A percentile compares a stretch with the other conserved stretches of the same genome.
Evolutionary conservation across 2,329 filamentous ascomycete genomes (phyloP).

Genomic region (Verticillium klebahnii): DNA sequence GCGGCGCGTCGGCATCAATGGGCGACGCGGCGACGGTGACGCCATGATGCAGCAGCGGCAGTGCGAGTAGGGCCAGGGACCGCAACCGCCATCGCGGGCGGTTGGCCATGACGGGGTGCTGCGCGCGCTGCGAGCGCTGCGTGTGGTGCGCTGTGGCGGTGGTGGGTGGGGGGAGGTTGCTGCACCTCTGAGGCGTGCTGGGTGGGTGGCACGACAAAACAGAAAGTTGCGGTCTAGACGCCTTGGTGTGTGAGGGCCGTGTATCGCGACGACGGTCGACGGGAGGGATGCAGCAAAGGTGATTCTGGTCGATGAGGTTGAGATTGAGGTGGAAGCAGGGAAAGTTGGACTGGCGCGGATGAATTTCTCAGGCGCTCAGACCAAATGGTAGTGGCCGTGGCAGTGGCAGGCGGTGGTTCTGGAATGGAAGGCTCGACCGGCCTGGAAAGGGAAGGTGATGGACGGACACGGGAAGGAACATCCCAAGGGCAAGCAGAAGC

Average conservation of each 20-base stretch:
- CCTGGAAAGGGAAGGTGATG: background rate
- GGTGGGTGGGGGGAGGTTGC: background rate
- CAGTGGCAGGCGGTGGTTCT: background rate
- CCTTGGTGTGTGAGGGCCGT: background rate
- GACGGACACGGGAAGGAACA: background rate
- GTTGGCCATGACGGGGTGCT: background rate
- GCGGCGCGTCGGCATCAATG: background rate
- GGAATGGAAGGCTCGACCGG: background rate
- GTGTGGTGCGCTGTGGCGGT: background rate
- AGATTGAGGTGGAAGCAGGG: conserved; percentile 6
- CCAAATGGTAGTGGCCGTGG: background rate
- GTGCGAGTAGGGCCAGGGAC: background rate
- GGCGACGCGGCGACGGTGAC: background rate
- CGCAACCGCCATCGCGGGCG: background rate
- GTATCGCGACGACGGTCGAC: background rate
- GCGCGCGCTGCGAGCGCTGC: background rate
- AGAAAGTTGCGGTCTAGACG: background rate
- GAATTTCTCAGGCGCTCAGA: background rate
- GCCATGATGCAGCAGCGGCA: background rate
- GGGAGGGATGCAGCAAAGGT: background rate
- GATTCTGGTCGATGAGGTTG: background rate
- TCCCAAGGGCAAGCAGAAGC: too few species aligned
- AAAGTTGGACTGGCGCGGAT: conserved; percentile 3
- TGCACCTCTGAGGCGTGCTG: background rate
- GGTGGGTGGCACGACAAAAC: background rate